Evolutionary conservation across 1,284 basidiomycete species (phyloP).

Genomic region (Bondarzewia mesenterica): DNA sequence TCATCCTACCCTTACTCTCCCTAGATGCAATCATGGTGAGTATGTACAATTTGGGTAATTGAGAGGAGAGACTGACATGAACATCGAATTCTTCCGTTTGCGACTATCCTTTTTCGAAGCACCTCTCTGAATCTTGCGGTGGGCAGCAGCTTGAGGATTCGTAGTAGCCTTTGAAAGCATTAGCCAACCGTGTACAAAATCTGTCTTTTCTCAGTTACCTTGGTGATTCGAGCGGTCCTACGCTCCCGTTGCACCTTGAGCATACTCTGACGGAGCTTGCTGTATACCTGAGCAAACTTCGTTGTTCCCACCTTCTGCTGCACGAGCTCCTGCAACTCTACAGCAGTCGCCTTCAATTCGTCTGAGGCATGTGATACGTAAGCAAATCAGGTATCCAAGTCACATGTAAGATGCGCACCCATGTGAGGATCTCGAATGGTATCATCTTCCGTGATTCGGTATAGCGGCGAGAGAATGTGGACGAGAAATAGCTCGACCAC

Average conservation of each 20-base stretch:
- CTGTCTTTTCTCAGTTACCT: slow-evolving; percentile 31
- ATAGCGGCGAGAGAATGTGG: slow-evolving; percentile 82
- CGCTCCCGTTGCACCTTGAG: slow-evolving; percentile 67
- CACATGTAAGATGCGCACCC: slow-evolving; percentile 44
- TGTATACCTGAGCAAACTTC: slow-evolving; percentile 75
- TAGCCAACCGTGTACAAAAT: background rate
- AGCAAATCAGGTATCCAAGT: background rate
- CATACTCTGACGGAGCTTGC: slow-evolving; percentile 67
- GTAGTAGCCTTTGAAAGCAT: slow-evolving; percentile 38
- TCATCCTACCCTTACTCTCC: slow-evolving; percentile 19
- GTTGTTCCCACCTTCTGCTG: slow-evolving; percentile 82
- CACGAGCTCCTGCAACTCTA: slow-evolving; percentile 84
- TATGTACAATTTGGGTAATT: background rate
- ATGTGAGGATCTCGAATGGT: slow-evolving; percentile 70
- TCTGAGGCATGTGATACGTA: slow-evolving; percentile 34
- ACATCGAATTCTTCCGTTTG: slow-evolving; percentile 64
- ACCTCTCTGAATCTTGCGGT: slow-evolving; percentile 63
- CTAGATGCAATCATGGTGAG: slow-evolving; percentile 10
- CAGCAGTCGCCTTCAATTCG: slow-evolving; percentile 75
- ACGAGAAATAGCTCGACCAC: slow-evolving; percentile 65
- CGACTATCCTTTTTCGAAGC: slow-evolving; percentile 72
- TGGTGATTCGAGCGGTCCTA: slow-evolving; percentile 55
- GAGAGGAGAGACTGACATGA: slow-evolving; percentile 38
- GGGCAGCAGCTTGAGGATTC: slow-evolving; percentile 73
- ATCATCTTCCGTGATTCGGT: slow-evolving; percentile 84